These are phyloP conservation scores for Trichoderma sp. DNA, from an alignment of 2,329 filamentous ascomycete species.

Conservation along the genomic window DNA sequence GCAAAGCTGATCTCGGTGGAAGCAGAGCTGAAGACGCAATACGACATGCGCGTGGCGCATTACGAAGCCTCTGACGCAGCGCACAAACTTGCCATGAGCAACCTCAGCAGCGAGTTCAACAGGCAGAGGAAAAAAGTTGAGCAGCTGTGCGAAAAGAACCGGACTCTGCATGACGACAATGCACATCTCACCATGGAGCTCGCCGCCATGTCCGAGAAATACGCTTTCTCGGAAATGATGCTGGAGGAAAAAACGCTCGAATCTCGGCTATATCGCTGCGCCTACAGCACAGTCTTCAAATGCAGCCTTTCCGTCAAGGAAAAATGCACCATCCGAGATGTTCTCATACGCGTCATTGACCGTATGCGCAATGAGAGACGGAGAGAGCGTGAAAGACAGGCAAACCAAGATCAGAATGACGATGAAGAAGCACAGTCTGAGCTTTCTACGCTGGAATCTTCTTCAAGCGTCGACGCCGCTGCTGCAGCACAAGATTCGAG, in stretches of 20 bases:
- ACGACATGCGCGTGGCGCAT: too few relatives aligned
- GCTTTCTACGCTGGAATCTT: neutral
- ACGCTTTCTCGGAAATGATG: neutral
- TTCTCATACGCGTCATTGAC: neutral
- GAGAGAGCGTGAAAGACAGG: too few relatives aligned
- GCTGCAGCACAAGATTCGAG: neutral
- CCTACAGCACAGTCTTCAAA: conserved; percentile 7
- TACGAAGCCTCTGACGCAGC: too few relatives aligned
- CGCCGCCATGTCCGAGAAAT: neutral
- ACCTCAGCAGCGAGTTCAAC: too few relatives aligned
- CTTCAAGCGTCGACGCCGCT: neutral
- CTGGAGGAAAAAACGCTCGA: conserved; percentile 9
- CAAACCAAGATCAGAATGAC: neutral
- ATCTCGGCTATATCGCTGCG: conserved; percentile 21
- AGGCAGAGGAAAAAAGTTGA: neutral
- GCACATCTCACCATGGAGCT: neutral
- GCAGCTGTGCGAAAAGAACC: neutral
- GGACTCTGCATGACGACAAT: too few relatives aligned
- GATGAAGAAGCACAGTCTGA: neutral
- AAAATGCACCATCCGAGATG: neutral
- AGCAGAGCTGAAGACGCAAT: too few relatives aligned
- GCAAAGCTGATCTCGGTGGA: neutral
- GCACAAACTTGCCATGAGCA: too few relatives aligned
- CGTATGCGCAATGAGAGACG: neutral
- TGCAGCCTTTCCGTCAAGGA: neutral